Evolutionary conservation across 1,284 basidiomycete species (phyloP).

Genomic region (Malassezia globosa): DNA sequence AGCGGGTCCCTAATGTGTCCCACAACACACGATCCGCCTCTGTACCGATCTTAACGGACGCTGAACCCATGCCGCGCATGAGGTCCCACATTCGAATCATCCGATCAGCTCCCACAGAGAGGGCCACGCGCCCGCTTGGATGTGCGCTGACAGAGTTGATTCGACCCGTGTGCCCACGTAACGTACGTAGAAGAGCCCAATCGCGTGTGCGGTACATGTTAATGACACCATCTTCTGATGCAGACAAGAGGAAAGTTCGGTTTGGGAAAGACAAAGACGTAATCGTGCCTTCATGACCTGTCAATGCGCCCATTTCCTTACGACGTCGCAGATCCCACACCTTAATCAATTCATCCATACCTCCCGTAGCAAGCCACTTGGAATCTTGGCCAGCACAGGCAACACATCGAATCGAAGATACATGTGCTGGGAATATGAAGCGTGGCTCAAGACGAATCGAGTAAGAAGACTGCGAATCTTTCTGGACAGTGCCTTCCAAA

Average conservation of each 20-base stretch:
- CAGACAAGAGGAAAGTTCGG: slow-evolving; percentile 73
- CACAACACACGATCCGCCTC: slow-evolving; percentile 34
- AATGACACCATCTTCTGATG: slow-evolving; percentile 66
- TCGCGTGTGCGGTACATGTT: slow-evolving; percentile 82
- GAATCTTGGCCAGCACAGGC: slow-evolving; percentile 53
- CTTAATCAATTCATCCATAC: slow-evolving; percentile 86
- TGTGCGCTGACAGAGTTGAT: slow-evolving; percentile 83
- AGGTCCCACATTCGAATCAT: slow-evolving; percentile 96
- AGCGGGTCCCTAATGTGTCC: slow-evolving; percentile 30
- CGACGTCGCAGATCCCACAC: slow-evolving; percentile 86
- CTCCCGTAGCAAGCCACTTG: slow-evolving; percentile 90
- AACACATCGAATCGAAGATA: slow-evolving; percentile 79
- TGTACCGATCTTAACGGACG: slow-evolving; percentile 59
- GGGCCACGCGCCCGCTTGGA: slow-evolving; percentile 76
- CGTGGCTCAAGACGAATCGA: slow-evolving; percentile 55
- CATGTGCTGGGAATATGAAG: slow-evolving; percentile 93
- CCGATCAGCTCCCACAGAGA: slow-evolving; percentile 80
- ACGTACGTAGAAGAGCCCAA: slow-evolving; percentile 73
- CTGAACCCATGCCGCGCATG: slow-evolving; percentile 80
- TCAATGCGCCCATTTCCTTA: slow-evolving; percentile 83
- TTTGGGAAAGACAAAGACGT: slow-evolving; percentile 79
- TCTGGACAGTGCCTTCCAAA: slow-evolving; percentile 58
- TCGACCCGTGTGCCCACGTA: slow-evolving; percentile 85
- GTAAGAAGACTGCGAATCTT: slow-evolving; percentile 36
- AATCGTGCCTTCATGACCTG: slow-evolving; percentile 88